Evolutionary conservation across 345 rosid genomes (phyloP).

Genomic region (Eucalyptus cloeziana): DNA sequence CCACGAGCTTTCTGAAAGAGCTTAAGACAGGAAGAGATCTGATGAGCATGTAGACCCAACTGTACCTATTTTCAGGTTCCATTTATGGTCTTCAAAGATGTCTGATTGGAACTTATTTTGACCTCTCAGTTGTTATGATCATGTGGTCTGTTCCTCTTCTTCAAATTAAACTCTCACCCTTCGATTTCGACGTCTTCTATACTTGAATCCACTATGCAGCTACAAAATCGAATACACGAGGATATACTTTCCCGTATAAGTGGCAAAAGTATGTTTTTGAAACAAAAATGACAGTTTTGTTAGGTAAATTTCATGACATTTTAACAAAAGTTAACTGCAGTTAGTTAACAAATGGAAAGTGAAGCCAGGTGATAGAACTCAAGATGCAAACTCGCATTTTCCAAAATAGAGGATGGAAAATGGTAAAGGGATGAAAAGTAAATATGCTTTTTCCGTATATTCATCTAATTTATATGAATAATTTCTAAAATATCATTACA

Average conservation of each 20-base stretch:
- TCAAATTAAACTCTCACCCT: neutral
- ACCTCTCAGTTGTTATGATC: neutral
- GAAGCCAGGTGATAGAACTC: neutral
- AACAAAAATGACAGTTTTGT: neutral
- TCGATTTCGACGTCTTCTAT: neutral
- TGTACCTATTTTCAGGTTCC: neutral
- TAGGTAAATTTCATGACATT: neutral
- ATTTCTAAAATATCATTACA: neutral
- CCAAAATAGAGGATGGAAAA: neutral
- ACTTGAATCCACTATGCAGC: neutral
- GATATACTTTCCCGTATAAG: neutral
- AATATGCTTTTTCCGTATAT: neutral
- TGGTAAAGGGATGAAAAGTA: neutral
- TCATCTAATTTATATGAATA: neutral
- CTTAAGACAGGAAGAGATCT: neutral
- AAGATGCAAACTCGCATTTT: neutral
- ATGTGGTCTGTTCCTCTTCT: neutral
- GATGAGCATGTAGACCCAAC: neutral
- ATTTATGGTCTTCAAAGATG: neutral
- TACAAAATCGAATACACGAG: neutral
- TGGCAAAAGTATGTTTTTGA: neutral
- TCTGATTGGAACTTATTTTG: neutral
- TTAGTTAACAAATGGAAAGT: neutral
- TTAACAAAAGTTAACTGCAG: neutral
- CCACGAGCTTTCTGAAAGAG: neutral